Base-by-base conservation (phyloP, 2,329 filamentous ascomycete genomes). In the Arthrobotrys musiformis region DNA sequence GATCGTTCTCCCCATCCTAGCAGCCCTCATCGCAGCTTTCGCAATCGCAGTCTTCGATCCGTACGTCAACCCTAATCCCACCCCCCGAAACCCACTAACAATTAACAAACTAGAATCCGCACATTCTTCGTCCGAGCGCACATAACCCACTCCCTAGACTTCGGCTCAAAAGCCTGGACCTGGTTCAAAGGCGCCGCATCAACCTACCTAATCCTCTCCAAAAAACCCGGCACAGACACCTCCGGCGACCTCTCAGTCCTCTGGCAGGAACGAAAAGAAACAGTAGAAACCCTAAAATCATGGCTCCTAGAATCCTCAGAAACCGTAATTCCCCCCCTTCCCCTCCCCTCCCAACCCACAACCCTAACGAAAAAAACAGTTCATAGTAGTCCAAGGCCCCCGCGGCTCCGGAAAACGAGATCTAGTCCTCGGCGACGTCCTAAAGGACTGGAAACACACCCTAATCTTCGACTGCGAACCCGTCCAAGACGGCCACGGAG, bases 11-110 rank as follows among this genome's bases (percentile, higher is more conserved):
- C 94, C 95, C 0, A 84, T 92, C 0, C 66, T 97, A 1, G 93
- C 93, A 15, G 94, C 93, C 0, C 84, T 98, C 1, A 82, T 97
- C 30, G 93, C 94, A 0, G 90, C 91, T 35, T 85, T 95, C 56
- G 96, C 94, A 0, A 93, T 97, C 19, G 89, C 92, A 0, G 87
- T 98, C 6, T 98, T 99, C 81, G 95, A 99, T 81, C 95, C 95
- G 0, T 84, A 80, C 81, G 83, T 82, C 35, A 26, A 8, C 15
- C 4, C 80, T 68, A 42, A 75, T 28, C 28, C 62, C 22, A 15
- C n/a, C 9, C 40, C 8, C 22, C 9, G n/a, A n/a, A n/a, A n/a
- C n/a, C n/a, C n/a, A n/a, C n/a, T n/a, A n/a, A n/a, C n/a, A n/a
- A n/a, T n/a, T n/a, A n/a, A n/a, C n/a, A n/a, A n/a, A n/a, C n/a